Base-by-base conservation (phyloP, 2,329 filamentous ascomycete species). In the Fusarium temperatum region DNA sequence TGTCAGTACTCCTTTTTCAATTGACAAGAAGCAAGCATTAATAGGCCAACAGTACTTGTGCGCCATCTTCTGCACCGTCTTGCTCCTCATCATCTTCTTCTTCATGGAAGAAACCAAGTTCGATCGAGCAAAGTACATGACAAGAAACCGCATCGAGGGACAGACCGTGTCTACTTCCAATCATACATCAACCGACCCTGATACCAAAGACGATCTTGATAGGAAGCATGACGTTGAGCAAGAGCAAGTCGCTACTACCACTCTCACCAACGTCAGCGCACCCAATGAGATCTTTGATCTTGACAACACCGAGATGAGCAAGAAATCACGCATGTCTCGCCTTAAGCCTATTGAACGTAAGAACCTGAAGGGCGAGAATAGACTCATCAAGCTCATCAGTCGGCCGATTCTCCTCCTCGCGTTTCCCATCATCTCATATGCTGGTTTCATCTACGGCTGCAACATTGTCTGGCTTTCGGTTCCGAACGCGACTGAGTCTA, bases 91-190 rank as follows among this genome's bases (percentile, higher is more conserved):
- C 4, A 50, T 50, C 7, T 30, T 50, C 22, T 50, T 50, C 5
- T 50, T 50, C 20, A 50, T 50, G 47, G 28, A 50, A 10, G 47
- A 50, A 15, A 30, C 47, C 14, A 50, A 32, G 47, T 50, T 50
- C 15, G 47, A 50, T 50, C 20, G 47, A 13, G 47, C 28, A 4
- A 50, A 30, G 11, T 50, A 50, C 1, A 30, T 18, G 47, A n/a
- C 22, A 12, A 12, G 28, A 5, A 50, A 50, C 47, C 47, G 13
- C 11, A 50, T 50, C 15, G 47, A 30, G 3, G 47, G 47, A 18
- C 28, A 32, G 11, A 13, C 20, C 0, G 3, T 50, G 5, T 9
- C 20, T 5, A 30, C 3, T 3, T 1, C 10, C 1, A 50, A 50
- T 6, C 28, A 30, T 0, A n/a, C 5, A 8, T 50, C 47, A 3